Evolutionary conservation across 2,329 filamentous ascomycete species (phyloP), one percentile per base, ranked within the genome.

Genomic region (Aspergillus transmontanensis): DNA sequence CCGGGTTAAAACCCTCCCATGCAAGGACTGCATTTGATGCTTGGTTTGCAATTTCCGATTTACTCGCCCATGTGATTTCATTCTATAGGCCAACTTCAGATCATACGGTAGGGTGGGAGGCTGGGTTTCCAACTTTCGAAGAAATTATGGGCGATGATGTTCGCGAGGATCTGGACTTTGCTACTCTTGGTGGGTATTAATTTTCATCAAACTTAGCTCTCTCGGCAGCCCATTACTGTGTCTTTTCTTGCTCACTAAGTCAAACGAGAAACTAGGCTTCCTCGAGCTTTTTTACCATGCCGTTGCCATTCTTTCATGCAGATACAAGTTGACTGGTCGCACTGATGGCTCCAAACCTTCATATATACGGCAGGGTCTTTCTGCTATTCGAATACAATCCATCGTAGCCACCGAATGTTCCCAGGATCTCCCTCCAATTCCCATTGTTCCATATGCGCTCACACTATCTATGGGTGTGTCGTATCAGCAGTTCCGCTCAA

Each of bases 221-320:
- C 19, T 12, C 11, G 43, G n/a, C 21, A 21, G 14, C 43, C 10
- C 6, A 11, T 46, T 46, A 23, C 11, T 5, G 3, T 26, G 41
- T 30, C 50, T 14, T 36, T 54, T 60, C 60, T 59, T 59, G 65
- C 59, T 19, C 26, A 26, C 14, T 30, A 30, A 28, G 46, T 12
- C 30, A 28, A 48, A 28, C 30, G 26, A 28, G 26, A 39, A 10
- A 30, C 11, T 57, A 83, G 81, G 79, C 16, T 77, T 85, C 6
- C 73, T 87, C 9, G 85, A 87, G 61, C 72, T 87, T 2, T 86
- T 83, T 71, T 86, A 87, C 63, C 83, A 87, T 68, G 81, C 83
- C 26, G 83, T 86, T 58, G 84, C 83, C 41, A 86, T 87, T 68
- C 76, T 86, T 2, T 86, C 85, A 3, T 84, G 85, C 71, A 83